These are phyloP conservation scores for Aspergillus fructus DNA, from an alignment of 2,329 filamentous ascomycete species.

Conservation along the genomic window DNA sequence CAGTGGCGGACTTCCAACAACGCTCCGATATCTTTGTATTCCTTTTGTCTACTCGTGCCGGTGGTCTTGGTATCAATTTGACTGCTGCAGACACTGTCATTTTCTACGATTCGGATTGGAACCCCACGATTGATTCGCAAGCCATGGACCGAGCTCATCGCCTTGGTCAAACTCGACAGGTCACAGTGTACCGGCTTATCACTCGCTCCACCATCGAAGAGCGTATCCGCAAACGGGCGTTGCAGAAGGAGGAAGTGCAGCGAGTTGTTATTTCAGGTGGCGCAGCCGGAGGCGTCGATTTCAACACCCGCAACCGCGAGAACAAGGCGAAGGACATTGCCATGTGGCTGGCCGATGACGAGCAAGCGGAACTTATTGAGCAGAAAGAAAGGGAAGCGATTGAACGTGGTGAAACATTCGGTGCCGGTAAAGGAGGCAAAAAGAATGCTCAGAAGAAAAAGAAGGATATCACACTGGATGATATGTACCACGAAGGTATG, in stretches of 20 bases:
- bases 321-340: constrained; percentile 98
- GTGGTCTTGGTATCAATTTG: constrained; percentile 96
- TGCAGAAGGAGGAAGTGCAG: constrained; percentile 98
- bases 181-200: constrained; percentile 96
- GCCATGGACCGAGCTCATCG: constrained; percentile 99
- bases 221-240: constrained; percentile 90
- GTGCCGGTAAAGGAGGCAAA: constrained; percentile 59
- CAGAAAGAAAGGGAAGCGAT: constrained; percentile 84
- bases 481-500: constrained; percentile 99
- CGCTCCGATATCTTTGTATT: constrained; percentile 96
- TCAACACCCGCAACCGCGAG: constrained; percentile 87
- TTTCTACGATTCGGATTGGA: constrained; percentile 99
- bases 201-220: constrained; percentile 97
- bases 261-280: constrained; percentile 94
- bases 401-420: constrained; percentile 64
- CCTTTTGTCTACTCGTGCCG: constrained; percentile 89
- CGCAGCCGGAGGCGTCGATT: constrained; percentile 80
- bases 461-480: constrained; percentile 71
- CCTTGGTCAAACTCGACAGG: constrained; percentile 91
- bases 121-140: constrained; percentile 96
- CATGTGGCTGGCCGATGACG: constrained; percentile 97
- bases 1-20: constrained; percentile 94
- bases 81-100: constrained; percentile 97
- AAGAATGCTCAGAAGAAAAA: constrained; percentile 61
- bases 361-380: constrained; percentile 92